Conservation (phyloP, 1,284 basidiomycete genomes). For the Testicularia cyperi region DNA sequence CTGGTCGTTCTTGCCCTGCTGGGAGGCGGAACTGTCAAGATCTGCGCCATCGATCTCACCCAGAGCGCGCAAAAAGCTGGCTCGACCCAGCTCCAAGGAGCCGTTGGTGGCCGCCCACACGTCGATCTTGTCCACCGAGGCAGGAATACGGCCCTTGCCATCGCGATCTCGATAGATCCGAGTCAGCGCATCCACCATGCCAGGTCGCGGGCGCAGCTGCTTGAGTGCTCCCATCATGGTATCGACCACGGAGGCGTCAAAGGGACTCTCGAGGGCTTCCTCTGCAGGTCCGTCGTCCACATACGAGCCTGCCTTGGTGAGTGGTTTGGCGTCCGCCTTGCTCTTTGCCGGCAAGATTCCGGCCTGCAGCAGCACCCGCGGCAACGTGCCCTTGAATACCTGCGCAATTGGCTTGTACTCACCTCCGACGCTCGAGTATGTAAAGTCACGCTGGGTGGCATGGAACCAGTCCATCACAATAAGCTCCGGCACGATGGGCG, state of each 20-base stretch:
- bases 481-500: conserved; percentile 42
- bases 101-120: conserved; percentile 53
- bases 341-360: conserved; percentile 36
- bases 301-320: conserved; percentile 25
- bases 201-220: conserved; percentile 38
- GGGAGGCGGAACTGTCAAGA: conserved; percentile 30
- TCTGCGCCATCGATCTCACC: conserved; percentile 27
- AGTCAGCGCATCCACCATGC: conserved; percentile 45
- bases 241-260: conserved; percentile 15
- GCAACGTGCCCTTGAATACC: conserved; percentile 44
- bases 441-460: conserved; percentile 46
- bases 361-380: conserved; percentile 44
- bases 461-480: conserved; percentile 56
- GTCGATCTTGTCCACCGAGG: conserved; percentile 19
- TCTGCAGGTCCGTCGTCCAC: conserved; percentile 17
- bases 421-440: conserved; percentile 38
- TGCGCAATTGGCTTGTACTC: conserved; percentile 42
- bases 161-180: conserved; percentile 35
- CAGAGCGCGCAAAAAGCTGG: conserved; percentile 22
- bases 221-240: conserved; percentile 45
- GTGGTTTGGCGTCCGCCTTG: neutral
- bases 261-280: conserved; percentile 29
- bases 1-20: conserved; percentile 3
- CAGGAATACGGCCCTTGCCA: conserved; percentile 20
- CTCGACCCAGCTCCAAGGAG: conserved; percentile 26